Evolutionary conservation across 163 green algal species (phyloP), one percentile per base, ranked within the genome.

Genomic region (Scenedesmus sp.): DNA sequence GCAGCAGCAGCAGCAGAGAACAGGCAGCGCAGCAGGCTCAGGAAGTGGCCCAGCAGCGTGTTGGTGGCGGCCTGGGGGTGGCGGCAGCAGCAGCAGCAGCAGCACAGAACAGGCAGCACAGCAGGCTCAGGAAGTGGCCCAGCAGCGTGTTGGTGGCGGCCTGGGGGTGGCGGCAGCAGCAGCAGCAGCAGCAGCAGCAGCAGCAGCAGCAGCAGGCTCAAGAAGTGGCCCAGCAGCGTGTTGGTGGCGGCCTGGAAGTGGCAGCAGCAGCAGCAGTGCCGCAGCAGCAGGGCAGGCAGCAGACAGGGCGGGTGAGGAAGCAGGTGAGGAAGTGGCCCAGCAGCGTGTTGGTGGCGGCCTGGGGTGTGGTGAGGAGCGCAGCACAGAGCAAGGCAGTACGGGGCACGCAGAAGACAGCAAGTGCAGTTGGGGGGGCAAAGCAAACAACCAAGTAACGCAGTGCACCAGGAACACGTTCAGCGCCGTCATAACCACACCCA

Each of bases 71-170:
- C 34, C 34, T 46, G 34, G 34, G 34, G 34, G 34, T 46, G 34
- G 34, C 34, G 34, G 34, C 34, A 46, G 34, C 34, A 46, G 34
- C 34, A 46, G 34, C 34, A 46, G 34, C 34, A 46, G 34, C 34
- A 46, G 34, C 34, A 46, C 34, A 46, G 34, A 46, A 98, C 62
- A 99, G 93, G 15, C 92, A 96, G 92, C 93, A 96, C 18, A 97
- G 84, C 60, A 99, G 92, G n/a, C 93, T 96, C 60, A 97, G 90
- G 90, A 99, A 98, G 93, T 99, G 97, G 1, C 96, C 95, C 57
- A 99, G 93, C 88, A 99, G 93, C 34, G 97, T 98, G 94, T 99
- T 99, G 64, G 97, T 99, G n/a, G 97, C 97, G 16, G 97, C 97
- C 95, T 99, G 23, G 23, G 20, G 70, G 66, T 34, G 26, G 2